Conservation (phyloP, 345 rosid species). For the Gossypium thurberi region DNA sequence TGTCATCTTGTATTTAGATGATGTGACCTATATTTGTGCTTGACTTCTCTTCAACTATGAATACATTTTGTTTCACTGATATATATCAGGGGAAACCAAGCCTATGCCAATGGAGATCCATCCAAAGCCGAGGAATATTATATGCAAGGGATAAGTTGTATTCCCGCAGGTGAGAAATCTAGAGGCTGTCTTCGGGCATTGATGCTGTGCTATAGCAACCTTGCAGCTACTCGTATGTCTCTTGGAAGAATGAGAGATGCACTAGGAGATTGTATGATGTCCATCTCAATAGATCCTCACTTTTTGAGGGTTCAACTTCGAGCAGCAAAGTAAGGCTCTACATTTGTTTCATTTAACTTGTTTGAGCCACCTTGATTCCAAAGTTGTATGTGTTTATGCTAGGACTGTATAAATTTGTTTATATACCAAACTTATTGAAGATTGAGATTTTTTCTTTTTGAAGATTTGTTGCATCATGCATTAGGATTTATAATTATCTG, state of each 20-base stretch:
- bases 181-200: slow-evolving; percentile 77
- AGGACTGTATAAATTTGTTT: not conserved
- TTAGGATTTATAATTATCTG: not conserved
- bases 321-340: slow-evolving; percentile 71
- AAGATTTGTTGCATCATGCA: not conserved
- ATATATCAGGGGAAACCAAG: slow-evolving; percentile 82
- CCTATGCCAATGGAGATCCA: slow-evolving; percentile 64
- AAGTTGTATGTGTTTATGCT: not conserved
- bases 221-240: slow-evolving; percentile 85
- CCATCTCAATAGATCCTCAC: slow-evolving; percentile 70
- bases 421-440: not conserved
- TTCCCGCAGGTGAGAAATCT: slow-evolving; percentile 59
- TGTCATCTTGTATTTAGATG: slow-evolving; percentile 7
- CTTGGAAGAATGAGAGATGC: slow-evolving; percentile 93
- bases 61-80: slow-evolving; percentile 19
- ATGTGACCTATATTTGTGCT: not conserved
- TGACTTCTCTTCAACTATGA: slow-evolving; percentile 7
- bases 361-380: not conserved
- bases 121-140: slow-evolving; percentile 80
- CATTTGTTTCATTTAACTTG: slow-evolving; percentile 17
- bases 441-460: not conserved
- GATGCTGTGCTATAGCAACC: slow-evolving; percentile 95
- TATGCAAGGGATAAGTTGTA: slow-evolving; percentile 65
- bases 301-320: slow-evolving; percentile 83
- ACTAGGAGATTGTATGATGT: slow-evolving; percentile 68